A percentile compares a stretch with the other conserved stretches of the same genome.
Evolutionary conservation across 2,329 filamentous ascomycete genomes (phyloP).

Genomic region (Tolypocladium pustulatum): DNA sequence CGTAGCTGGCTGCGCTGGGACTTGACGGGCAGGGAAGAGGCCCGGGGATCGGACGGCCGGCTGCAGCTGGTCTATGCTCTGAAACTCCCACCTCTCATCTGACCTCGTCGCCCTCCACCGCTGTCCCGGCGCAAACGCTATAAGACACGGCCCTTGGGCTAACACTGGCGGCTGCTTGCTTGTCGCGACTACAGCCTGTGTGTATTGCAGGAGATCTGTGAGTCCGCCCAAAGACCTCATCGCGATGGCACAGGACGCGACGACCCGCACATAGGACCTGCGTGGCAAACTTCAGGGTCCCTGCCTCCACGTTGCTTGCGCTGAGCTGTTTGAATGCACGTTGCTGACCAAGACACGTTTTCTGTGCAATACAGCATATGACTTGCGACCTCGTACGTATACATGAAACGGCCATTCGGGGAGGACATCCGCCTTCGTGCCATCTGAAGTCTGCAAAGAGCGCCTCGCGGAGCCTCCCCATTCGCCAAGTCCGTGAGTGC

Average conservation of each 20-base stretch:
- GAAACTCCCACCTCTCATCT: not conserved
- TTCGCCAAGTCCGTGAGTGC: not conserved
- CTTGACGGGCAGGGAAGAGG: not conserved
- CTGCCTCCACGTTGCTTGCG: not conserved
- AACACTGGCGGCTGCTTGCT: not conserved
- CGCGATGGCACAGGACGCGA: slow-evolving; percentile 1
- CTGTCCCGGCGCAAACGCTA: not conserved
- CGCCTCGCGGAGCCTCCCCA: not conserved
- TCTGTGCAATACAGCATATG: slow-evolving; percentile 57
- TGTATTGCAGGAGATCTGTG: slow-evolving; percentile 85
- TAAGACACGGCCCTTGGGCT: not conserved
- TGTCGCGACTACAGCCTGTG: slow-evolving; percentile 49
- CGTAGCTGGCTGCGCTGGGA: not conserved
- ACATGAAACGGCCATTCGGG: slow-evolving; percentile 3
- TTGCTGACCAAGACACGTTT: slow-evolving; percentile 8
- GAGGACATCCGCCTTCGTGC: slow-evolving; percentile 3
- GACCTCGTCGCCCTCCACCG: slow-evolving; percentile 3
- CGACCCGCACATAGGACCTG: not conserved
- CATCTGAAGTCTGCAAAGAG: not conserved
- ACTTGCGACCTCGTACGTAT: slow-evolving; percentile 78
- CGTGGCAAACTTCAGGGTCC: not conserved
- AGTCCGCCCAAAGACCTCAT: slow-evolving; percentile 33
- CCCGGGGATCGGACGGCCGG: not conserved
- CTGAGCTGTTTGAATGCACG: not conserved
- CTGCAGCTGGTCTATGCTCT: not conserved